Conservation (phyloP, 2,329 filamentous ascomycete species). For the Diaporthe longicolla region DNA sequence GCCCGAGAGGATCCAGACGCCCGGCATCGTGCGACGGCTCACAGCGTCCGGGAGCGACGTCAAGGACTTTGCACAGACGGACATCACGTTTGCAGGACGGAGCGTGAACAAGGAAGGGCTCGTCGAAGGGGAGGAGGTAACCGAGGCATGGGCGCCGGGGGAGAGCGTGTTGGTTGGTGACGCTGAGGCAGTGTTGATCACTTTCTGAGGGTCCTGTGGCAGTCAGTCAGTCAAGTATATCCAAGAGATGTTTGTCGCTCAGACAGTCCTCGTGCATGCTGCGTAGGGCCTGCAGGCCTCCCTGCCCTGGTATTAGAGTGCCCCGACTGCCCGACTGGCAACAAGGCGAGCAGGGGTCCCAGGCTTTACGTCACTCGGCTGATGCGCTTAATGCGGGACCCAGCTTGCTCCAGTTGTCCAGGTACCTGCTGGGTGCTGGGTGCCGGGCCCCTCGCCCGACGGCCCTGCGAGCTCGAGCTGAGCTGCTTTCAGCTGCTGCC, state of each 20-base stretch:
- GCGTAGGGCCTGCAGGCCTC: no score
- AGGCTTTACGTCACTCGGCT: conserved; percentile 23
- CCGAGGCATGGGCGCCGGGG: conserved; percentile 6
- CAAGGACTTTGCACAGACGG: conserved; percentile 40
- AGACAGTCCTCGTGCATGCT: not conserved
- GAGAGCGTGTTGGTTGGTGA: conserved; percentile 18
- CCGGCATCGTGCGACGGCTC: not conserved
- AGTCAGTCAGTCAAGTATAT: no score
- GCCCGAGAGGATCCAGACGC: conserved; percentile 13
- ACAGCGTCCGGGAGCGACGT: conserved; percentile 28
- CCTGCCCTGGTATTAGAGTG: conserved; percentile 2
- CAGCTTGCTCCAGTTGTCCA: not conserved
- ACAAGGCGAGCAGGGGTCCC: conserved; percentile 2
- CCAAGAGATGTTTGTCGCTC: not conserved
- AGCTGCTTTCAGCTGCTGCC: conserved; percentile 4
- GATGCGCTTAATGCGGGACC: conserved; percentile 23
- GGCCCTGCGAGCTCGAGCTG: conserved; percentile 17
- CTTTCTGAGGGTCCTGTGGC: not conserved
- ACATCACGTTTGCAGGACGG: conserved; percentile 43
- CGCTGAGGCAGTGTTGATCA: conserved; percentile 28
- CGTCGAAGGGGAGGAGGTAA: not conserved
- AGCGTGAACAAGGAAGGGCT: conserved; percentile 35
- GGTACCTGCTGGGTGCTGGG: not conserved
- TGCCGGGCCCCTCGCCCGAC: not conserved
- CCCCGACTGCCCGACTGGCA: not conserved